Conservation (phyloP, 352 stramenopile species). For the Pythium pyrilobum region DNA sequence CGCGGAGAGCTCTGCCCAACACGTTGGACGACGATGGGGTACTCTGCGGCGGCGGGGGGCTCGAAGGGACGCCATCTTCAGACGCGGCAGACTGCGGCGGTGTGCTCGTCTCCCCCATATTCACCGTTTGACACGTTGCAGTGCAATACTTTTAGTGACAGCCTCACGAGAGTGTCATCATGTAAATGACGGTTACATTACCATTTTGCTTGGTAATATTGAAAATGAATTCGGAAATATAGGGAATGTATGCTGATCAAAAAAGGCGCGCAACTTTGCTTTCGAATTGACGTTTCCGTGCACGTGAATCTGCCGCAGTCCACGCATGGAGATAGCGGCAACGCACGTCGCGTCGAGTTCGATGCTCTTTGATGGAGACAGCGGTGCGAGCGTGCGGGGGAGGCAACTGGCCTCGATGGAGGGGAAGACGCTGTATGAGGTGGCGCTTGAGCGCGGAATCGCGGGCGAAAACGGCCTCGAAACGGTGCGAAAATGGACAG, state of each 20-base stretch:
- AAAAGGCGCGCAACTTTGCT: neutral
- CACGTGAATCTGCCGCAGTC: neutral
- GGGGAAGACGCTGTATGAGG: neutral
- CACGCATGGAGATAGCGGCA: neutral
- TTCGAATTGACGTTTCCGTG: neutral
- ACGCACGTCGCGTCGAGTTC: too few relatives aligned
- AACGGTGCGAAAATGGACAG: conserved; percentile 11
- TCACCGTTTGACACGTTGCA: too few relatives aligned
- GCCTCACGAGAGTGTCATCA: neutral
- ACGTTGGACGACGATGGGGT: conserved; percentile 21
- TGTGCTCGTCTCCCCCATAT: too few relatives aligned
- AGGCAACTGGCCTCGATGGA: too few relatives aligned
- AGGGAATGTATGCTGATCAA: neutral
- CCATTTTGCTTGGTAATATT: neutral
- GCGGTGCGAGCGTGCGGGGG: neutral
- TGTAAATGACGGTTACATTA: neutral
- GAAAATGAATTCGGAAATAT: conserved; percentile 1
- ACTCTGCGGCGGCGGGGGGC: too few relatives aligned
- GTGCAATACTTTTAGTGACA: too few relatives aligned
- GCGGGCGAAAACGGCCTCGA: neutral
- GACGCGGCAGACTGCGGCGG: too few relatives aligned
- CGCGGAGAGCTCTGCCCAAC: conserved; percentile 45
- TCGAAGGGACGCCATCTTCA: too few relatives aligned
- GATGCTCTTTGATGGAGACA: neutral
- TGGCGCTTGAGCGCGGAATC: conserved; percentile 2